Percentiles rank a stretch among this genome's conserved stretches.
Conservation (phyloP, 495 filamentous ascomycete genomes). For the Aspergillus heteromorphus region DNA sequence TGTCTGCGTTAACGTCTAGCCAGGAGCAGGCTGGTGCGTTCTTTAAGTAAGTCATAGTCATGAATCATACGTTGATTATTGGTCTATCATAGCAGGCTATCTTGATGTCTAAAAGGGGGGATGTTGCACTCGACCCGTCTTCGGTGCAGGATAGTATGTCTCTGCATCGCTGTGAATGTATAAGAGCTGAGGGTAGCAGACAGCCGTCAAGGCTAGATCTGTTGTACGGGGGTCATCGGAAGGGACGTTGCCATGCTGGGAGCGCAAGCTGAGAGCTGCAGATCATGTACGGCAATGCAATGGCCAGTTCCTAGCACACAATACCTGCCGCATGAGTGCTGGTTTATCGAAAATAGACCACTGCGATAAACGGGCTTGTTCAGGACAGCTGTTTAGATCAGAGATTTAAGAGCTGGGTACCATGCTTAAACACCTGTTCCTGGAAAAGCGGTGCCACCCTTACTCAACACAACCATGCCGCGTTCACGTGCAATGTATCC, state of each 20-base stretch:
- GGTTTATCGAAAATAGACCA: neutral
- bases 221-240: neutral
- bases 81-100: too few relatives aligned
- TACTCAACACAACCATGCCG: conserved; percentile 85
- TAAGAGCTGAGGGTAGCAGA: neutral
- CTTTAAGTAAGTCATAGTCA: too few relatives aligned
- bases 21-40: too few relatives aligned
- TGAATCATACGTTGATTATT: neutral
- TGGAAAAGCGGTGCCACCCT: conserved; percentile 77
- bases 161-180: too few relatives aligned
- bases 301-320: neutral
- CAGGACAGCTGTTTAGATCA: too few relatives aligned
- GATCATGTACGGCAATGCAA: neutral
- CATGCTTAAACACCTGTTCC: conserved; percentile 77
- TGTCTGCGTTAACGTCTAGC: too few relatives aligned
- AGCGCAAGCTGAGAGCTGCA: neutral
- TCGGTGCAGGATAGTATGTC: too few relatives aligned
- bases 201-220: neutral
- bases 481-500: conserved; percentile 92
- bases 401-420: neutral
- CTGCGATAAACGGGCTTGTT: too few relatives aligned
- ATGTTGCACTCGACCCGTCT: too few relatives aligned
- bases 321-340: neutral
- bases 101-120: too few relatives aligned
- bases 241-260: neutral